A percentile compares a stretch with the other conserved stretches of the same genome.
Evolutionary conservation across 192 early-diverging fungal species (phyloP).

Genomic region (Thamnidium elegans): DNA sequence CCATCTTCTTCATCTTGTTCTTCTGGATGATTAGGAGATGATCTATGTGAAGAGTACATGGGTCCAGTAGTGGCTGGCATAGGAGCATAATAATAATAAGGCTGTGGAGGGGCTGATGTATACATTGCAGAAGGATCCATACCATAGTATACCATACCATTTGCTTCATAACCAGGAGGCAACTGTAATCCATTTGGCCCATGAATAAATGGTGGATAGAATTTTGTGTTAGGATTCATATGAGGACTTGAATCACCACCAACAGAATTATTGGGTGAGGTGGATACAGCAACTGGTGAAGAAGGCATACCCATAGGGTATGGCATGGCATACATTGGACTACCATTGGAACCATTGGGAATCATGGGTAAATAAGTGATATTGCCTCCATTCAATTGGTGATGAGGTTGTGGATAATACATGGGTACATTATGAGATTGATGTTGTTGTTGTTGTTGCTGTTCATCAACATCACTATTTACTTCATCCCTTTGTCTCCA

Average conservation of each 20-base stretch:
- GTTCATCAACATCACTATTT: too few relatives aligned
- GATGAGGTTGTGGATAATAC: neutral
- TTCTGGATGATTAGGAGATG: neutral
- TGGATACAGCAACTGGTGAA: neutral
- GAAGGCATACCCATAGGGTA: slow-evolving; percentile 10
- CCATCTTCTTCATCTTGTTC: slow-evolving; percentile 8
- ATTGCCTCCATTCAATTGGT: neutral
- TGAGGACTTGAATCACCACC: slow-evolving; percentile 4
- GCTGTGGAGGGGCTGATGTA: neutral
- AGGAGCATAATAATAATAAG: slow-evolving; percentile 19
- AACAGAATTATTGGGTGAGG: neutral
- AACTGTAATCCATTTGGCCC: neutral
- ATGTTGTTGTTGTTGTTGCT: neutral
- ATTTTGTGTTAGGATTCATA: neutral
- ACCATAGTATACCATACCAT: slow-evolving; percentile 35
- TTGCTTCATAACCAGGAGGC: slow-evolving; percentile 26
- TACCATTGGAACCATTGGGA: neutral
- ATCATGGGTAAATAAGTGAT: neutral
- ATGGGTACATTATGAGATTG: neutral
- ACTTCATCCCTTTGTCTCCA: too few relatives aligned
- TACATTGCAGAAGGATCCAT: slow-evolving; percentile 23
- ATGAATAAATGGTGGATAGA: neutral
- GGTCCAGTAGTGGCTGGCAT: neutral
- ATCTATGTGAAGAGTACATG: too few relatives aligned
- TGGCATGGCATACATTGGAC: neutral